phyloP scores from a whole-genome alignment of 306 rosid species.

The Begonia loranthoides region DNA sequence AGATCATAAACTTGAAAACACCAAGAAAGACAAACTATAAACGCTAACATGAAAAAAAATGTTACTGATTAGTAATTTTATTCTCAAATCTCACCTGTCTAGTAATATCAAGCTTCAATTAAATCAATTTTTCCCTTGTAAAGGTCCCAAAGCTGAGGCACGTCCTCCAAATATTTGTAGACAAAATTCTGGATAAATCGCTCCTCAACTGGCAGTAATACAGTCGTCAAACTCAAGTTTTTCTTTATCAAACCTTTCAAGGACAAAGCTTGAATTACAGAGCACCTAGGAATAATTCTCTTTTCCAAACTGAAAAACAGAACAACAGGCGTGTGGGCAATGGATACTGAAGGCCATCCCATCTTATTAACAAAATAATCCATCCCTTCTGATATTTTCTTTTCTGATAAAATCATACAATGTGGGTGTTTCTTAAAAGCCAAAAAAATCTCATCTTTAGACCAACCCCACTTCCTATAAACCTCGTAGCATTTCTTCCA shows the following conservation, averaged over 20 bases:
- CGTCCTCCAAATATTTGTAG: slow-evolving; percentile 8
- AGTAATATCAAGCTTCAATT: neutral
- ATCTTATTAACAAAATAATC: slow-evolving; percentile 14
- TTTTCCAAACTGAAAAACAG: slow-evolving; percentile 15
- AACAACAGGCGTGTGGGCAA: slow-evolving; percentile 3
- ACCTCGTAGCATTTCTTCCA: slow-evolving; percentile 9
- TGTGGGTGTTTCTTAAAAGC: slow-evolving; percentile 12
- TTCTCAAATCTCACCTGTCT: neutral
- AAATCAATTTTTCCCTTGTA: slow-evolving; percentile 10
- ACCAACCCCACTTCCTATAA: slow-evolving; percentile 21
- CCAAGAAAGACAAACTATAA: no score
- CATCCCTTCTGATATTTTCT: slow-evolving; percentile 12
- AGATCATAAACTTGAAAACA: no score
- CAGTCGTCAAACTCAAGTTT: neutral
- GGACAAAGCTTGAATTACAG: slow-evolving; percentile 11
- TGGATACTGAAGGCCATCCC: slow-evolving; percentile 4
- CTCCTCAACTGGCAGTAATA: neutral
- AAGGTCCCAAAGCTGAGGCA: slow-evolving; percentile 14
- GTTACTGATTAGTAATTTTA: neutral
- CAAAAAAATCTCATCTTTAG: slow-evolving; percentile 5
- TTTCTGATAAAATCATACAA: slow-evolving; percentile 12
- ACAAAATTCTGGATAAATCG: slow-evolving; percentile 13
- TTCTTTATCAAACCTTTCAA: slow-evolving; percentile 13
- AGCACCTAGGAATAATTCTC: slow-evolving; percentile 18
- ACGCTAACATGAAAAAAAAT: no score